Conservation (phyloP, 306 rosid species). For the Glycine latifolia region DNA sequence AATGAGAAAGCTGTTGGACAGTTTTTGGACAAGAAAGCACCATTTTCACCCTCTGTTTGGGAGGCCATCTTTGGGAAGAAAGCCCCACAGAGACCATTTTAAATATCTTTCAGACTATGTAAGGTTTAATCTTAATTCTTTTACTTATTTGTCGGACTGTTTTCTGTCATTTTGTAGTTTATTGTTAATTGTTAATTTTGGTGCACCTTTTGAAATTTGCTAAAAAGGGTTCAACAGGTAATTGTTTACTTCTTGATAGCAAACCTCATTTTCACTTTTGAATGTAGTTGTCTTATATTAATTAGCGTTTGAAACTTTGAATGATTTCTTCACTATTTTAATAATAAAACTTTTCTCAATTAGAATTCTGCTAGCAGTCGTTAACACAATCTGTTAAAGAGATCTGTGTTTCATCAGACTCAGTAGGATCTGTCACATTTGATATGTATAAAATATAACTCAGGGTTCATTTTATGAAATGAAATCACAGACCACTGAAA, state of each 20-base stretch:
- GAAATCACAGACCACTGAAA: neutral
- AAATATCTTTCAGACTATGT: conserved; percentile 40
- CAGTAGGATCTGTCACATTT: neutral
- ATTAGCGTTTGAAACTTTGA: neutral
- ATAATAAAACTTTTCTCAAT: neutral
- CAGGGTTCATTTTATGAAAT: neutral
- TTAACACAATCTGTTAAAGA: neutral
- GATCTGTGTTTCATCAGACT: neutral
- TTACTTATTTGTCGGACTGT: conserved; percentile 13
- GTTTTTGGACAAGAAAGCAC: conserved; percentile 73
- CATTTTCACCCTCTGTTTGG: conserved; percentile 68
- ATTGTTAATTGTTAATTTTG: neutral
- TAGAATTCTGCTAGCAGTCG: conserved; percentile 4
- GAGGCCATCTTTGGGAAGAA: conserved; percentile 83
- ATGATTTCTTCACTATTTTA: neutral
- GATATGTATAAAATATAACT: neutral
- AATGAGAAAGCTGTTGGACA: conserved; percentile 78
- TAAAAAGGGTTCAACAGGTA: neutral
- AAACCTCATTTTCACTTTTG: neutral
- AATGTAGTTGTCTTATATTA: neutral
- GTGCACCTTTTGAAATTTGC: conserved; percentile 2
- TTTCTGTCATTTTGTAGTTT: neutral
- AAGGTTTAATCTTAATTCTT: conserved; percentile 36
- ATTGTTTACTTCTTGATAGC: conserved; percentile 9
- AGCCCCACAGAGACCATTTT: conserved; percentile 55